phyloP scores from a whole-genome alignment of 208 protist species.

The Leishmania lainsoni region DNA sequence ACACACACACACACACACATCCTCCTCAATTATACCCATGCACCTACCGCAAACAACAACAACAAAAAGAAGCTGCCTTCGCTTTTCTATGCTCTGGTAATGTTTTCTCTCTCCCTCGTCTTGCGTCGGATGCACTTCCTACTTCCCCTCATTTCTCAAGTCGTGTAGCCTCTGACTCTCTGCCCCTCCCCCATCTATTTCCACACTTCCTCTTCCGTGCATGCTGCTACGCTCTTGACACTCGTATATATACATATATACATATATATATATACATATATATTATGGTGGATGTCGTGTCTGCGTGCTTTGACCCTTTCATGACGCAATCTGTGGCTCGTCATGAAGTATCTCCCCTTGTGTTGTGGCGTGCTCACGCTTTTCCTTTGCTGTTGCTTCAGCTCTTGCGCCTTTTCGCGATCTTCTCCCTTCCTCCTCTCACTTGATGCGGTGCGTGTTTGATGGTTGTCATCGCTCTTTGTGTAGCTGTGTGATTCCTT shows the following conservation, averaged over 20 bases:
- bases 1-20: background rate
- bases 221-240: background rate
- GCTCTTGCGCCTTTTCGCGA: background rate
- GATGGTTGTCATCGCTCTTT: background rate
- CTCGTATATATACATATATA: slow-evolving; percentile 1
- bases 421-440: too few relatives aligned
- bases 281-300: background rate
- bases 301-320: background rate
- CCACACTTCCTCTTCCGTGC: background rate
- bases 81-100: background rate
- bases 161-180: background rate
- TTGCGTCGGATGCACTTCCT: background rate
- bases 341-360: background rate
- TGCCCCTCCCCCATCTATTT: background rate
- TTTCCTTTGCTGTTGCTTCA: background rate
- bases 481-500: background rate
- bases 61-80: background rate
- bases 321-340: background rate
- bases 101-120: background rate
- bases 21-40: background rate
- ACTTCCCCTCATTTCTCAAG: background rate
- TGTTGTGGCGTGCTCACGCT: background rate
- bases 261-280: slow-evolving; percentile 4
- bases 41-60: background rate
- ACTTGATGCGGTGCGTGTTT: background rate